A percentile compares a stretch with the other conserved stretches of the same genome.
Evolutionary conservation across 1,284 basidiomycete genomes (phyloP).

Genomic region (Mycosarcoma maydis): DNA sequence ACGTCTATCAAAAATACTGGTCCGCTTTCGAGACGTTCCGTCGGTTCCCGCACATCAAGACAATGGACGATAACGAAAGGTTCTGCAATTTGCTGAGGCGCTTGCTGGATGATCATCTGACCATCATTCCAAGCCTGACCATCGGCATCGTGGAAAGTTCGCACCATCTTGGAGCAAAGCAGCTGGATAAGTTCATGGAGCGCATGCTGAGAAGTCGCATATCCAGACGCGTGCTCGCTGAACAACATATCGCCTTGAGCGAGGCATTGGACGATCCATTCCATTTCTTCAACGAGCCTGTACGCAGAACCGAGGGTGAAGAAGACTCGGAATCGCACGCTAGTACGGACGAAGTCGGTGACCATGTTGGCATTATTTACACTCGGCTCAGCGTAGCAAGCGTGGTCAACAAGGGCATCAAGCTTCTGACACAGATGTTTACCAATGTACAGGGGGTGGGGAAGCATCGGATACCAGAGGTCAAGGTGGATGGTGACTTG

Average conservation of each 20-base stretch:
- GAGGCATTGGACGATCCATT: constrained; percentile 69
- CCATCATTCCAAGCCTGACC: constrained; percentile 51
- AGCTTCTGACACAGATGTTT: constrained; percentile 75
- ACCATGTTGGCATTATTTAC: constrained; percentile 85
- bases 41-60: constrained; percentile 78
- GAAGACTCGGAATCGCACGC: constrained; percentile 4
- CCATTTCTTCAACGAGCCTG: constrained; percentile 54
- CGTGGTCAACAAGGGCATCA: constrained; percentile 72
- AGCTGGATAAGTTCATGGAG: constrained; percentile 85
- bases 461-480: constrained; percentile 72
- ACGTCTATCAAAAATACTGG: constrained; percentile 77
- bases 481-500: constrained; percentile 79
- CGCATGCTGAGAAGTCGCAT: constrained; percentile 90
- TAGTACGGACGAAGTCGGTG: constrained; percentile 30
- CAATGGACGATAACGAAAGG: constrained; percentile 77
- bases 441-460: constrained; percentile 70
- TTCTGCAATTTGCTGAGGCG: constrained; percentile 79
- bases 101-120: constrained; percentile 77
- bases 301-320: constrained; percentile 4
- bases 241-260: constrained; percentile 87
- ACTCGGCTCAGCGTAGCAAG: constrained; percentile 76
- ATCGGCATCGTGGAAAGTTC: constrained; percentile 70
- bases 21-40: constrained; percentile 72
- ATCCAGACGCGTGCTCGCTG: constrained; percentile 84
- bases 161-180: constrained; percentile 80